phyloP scores from a whole-genome alignment of 257 asterid species.

The Datura wrightii region DNA sequence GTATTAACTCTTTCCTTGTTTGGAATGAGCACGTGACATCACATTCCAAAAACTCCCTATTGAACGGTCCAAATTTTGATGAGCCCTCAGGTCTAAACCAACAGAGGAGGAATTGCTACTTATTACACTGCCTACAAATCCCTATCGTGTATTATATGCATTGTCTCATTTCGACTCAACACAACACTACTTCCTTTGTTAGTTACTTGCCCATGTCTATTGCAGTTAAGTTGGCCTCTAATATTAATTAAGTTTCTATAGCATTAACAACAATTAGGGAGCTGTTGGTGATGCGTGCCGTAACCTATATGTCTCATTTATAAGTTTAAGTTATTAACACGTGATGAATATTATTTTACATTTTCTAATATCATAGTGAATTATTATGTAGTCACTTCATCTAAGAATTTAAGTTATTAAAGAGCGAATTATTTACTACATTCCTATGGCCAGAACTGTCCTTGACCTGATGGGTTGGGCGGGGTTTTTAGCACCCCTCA shows the following conservation, averaged over 20 bases:
- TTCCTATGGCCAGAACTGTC: no score
- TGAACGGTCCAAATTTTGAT: slow-evolving; percentile 21
- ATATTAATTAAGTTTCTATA: background rate
- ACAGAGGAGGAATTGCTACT: slow-evolving; percentile 20
- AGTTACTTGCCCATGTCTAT: no score
- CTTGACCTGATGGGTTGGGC: background rate
- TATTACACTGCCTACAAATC: slow-evolving; percentile 13
- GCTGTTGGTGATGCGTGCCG: background rate
- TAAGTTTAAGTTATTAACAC: background rate
- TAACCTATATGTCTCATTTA: background rate
- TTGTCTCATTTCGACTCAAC: slow-evolving; percentile 3
- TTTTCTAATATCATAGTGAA: background rate
- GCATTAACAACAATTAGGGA: background rate
- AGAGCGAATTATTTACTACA: background rate
- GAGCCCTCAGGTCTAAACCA: slow-evolving; percentile 16
- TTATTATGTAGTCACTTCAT: background rate
- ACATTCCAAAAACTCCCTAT: background rate
- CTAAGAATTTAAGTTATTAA: background rate
- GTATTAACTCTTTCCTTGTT: slow-evolving; percentile 5
- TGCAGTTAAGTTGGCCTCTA: background rate
- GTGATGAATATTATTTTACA: background rate
- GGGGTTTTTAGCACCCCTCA: background rate
- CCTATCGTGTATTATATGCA: slow-evolving; percentile 23
- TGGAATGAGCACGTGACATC: background rate
- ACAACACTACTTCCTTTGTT: background rate